Conservation (phyloP, 208 protist genomes). For the Leishmania tropica region DNA sequence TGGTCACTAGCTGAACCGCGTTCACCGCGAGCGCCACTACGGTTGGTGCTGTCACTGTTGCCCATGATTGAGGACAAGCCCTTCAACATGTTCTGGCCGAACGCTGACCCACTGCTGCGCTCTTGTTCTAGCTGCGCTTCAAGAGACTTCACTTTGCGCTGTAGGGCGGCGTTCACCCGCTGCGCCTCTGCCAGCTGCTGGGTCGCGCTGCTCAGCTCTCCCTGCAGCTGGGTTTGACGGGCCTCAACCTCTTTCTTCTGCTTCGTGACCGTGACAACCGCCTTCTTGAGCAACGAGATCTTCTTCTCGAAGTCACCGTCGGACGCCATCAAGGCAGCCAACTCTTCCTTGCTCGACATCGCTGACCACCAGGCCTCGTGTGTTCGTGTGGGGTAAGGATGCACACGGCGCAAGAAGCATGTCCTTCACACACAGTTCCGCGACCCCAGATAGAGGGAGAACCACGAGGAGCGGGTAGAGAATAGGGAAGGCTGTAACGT, state of each 20-base stretch:
- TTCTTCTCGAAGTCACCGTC: slow-evolving; percentile 78
- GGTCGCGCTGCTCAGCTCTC: slow-evolving; percentile 43
- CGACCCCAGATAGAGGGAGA: not conserved
- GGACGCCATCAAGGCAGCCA: slow-evolving; percentile 76
- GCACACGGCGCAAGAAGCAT: not conserved
- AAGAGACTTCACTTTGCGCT: slow-evolving; percentile 43
- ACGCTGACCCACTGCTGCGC: slow-evolving; percentile 43
- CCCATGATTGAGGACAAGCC: slow-evolving; percentile 75
- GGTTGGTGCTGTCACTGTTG: slow-evolving; percentile 27
- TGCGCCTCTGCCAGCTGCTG: slow-evolving; percentile 48
- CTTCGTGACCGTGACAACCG: slow-evolving; percentile 78
- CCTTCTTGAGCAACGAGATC: slow-evolving; percentile 83
- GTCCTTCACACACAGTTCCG: not conserved
- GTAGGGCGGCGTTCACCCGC: slow-evolving; percentile 50
- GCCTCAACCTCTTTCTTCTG: slow-evolving; percentile 80
- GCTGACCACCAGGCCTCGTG: not conserved
- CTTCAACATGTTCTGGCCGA: slow-evolving; percentile 71
- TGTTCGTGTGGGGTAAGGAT: not conserved
- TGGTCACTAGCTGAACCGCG: not conserved
- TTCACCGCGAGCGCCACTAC: slow-evolving; percentile 3
- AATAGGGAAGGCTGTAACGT: not conserved
- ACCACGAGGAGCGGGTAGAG: not conserved
- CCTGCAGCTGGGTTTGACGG: slow-evolving; percentile 52
- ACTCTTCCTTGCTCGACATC: slow-evolving; percentile 37
- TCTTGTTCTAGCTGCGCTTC: slow-evolving; percentile 54